Conservation (phyloP, 2,329 filamentous ascomycete species). For the Hypoxylon sp. region DNA sequence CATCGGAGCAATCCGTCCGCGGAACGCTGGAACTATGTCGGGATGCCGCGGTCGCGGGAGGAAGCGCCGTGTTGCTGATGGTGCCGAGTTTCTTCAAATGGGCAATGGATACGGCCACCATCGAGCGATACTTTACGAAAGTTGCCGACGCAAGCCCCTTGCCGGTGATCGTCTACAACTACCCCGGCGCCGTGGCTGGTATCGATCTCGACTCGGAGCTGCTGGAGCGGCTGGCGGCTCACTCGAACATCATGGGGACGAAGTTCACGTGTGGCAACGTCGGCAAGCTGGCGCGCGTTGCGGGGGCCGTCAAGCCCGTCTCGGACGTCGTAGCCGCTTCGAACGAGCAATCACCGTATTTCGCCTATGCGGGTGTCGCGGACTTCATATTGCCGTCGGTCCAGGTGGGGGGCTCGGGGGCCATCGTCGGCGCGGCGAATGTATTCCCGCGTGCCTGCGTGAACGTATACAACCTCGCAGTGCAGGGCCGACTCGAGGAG, state of each 20-base stretch:
- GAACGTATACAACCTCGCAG: not conserved
- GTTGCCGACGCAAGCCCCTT: constrained; percentile 1
- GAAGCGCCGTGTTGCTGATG: not conserved
- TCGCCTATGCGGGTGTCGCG: constrained; percentile 1
- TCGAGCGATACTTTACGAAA: not conserved
- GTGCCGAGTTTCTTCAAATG: constrained; percentile 2
- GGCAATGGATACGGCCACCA: not conserved
- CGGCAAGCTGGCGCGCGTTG: not conserved
- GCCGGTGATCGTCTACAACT: not conserved
- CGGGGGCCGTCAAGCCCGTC: not conserved
- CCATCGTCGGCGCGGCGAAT: constrained; percentile 1
- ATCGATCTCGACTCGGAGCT: constrained; percentile 2
- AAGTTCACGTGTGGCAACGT: constrained; percentile 1
- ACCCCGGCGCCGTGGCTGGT: not conserved
- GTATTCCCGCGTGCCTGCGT: not conserved
- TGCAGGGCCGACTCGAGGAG: not conserved
- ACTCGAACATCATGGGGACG: not conserved
- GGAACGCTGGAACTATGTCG: not conserved
- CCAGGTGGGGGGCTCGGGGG: not conserved
- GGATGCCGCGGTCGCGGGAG: not conserved
- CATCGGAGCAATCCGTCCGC: not conserved
- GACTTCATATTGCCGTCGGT: not conserved
- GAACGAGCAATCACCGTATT: not conserved
- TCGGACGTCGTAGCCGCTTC: not conserved
- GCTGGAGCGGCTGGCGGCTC: not conserved